Conservation (phyloP, 495 filamentous ascomycete species). For the Penicillium mononematosum region DNA sequence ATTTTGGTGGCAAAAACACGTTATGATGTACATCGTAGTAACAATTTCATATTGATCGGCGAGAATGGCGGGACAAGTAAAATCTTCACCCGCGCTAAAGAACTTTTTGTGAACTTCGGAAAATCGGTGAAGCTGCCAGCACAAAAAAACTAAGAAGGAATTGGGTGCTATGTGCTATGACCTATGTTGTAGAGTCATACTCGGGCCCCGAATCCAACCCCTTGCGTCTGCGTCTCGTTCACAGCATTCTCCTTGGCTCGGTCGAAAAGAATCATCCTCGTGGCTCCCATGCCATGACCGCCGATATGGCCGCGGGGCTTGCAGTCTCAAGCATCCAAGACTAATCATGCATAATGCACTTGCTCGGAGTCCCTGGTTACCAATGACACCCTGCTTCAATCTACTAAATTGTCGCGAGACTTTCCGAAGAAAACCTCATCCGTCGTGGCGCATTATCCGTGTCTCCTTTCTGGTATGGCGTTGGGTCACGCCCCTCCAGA, state of each 20-base stretch:
- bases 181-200: slow-evolving; percentile 2
- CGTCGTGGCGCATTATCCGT: slow-evolving; percentile 5
- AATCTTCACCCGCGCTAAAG: background rate
- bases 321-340: background rate
- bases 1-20: slow-evolving; percentile 14
- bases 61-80: background rate
- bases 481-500: slow-evolving; percentile 11
- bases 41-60: background rate
- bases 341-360: slow-evolving; percentile 7
- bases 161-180: slow-evolving; percentile 8
- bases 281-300: slow-evolving; percentile 20
- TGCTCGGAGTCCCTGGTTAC: background rate
- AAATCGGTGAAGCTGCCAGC: slow-evolving; percentile 4
- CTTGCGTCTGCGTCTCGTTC: slow-evolving; percentile 17
- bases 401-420: background rate
- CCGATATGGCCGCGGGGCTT: slow-evolving; percentile 14
- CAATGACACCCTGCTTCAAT: background rate
- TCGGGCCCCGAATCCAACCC: slow-evolving; percentile 17
- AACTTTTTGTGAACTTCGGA: background rate
- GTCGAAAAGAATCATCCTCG: slow-evolving; percentile 11
- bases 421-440: background rate
- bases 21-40: background rate
- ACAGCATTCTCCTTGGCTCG: slow-evolving; percentile 2
- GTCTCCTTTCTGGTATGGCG: slow-evolving; percentile 10
- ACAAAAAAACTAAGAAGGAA: background rate